Percentiles rank a stretch among this genome's conserved stretches.
Evolutionary conservation across 805 yeast species (phyloP).

Genomic region (Kluyveromyces starmeri): DNA sequence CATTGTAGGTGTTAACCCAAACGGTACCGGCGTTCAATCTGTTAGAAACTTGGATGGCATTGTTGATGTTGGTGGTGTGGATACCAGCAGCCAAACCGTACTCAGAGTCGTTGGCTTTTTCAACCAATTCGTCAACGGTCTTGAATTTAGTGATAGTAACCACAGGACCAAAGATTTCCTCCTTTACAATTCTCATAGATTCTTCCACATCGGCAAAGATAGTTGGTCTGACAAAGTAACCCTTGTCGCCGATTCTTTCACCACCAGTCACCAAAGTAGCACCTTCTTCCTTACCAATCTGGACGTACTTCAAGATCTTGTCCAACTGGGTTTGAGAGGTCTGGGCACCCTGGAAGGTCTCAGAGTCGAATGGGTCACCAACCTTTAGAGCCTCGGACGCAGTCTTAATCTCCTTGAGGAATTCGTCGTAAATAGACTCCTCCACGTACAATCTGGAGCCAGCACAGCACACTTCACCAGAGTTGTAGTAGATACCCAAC

Average conservation of each 20-base stretch:
- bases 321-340: constrained; percentile 72
- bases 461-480: constrained; percentile 95
- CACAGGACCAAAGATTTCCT: constrained; percentile 89
- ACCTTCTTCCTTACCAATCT: constrained; percentile 74
- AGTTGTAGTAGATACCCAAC: constrained; percentile 81
- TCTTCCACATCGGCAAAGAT: constrained; percentile 63
- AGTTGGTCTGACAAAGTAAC: constrained; percentile 66
- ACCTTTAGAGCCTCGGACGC: constrained; percentile 51
- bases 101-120: constrained; percentile 66
- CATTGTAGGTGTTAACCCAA: constrained; percentile 88
- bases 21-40: constrained; percentile 80
- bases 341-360: constrained; percentile 85
- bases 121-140: constrained; percentile 73
- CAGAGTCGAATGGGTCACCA: constrained; percentile 79
- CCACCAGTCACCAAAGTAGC: constrained; percentile 71
- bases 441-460: constrained; percentile 89
- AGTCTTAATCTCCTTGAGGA: constrained; percentile 48
- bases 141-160: constrained; percentile 75
- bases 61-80: constrained; percentile 67
- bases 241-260: constrained; percentile 48
- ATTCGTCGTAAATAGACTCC: constrained; percentile 72
- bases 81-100: constrained; percentile 91
- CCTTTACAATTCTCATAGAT: constrained; percentile 59
- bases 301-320: constrained; percentile 67
- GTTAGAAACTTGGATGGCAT: constrained; percentile 66